A percentile compares a stretch with the other conserved stretches of the same genome.
phyloP scores from a whole-genome alignment of 768 basidiomycete genomes.

The Kondoa subrosea region DNA sequence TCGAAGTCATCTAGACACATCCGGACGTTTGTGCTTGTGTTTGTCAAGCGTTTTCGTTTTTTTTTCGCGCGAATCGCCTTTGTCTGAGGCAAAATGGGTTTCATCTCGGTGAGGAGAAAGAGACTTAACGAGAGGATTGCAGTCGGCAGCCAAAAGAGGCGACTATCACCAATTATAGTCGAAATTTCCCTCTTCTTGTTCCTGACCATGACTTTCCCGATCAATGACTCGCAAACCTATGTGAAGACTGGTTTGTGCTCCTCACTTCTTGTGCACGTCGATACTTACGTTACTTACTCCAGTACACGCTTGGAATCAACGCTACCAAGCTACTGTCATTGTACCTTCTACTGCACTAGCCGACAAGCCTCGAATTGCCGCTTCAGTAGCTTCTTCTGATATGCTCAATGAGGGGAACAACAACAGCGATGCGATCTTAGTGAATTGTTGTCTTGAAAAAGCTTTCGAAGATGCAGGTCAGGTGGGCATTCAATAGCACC shows the following conservation, averaged over 20 bases:
- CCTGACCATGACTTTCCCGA: no score
- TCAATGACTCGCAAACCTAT: constrained; percentile 73
- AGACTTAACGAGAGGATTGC: no score
- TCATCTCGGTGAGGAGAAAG: no score
- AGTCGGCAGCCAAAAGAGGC: no score
- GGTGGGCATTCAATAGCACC: not conserved
- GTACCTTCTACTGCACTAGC: not conserved
- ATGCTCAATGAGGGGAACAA: not conserved
- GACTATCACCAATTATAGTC: no score
- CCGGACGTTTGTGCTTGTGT: no score
- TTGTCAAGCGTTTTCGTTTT: no score
- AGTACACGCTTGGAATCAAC: not conserved
- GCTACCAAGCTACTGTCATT: constrained; percentile 11
- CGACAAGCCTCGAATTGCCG: not conserved
- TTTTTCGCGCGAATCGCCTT: no score
- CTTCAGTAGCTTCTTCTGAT: not conserved
- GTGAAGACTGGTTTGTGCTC: constrained; percentile 44
- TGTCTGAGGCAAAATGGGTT: no score
- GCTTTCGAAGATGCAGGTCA: constrained; percentile 5
- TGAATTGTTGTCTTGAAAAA: not conserved
- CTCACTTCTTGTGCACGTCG: no score
- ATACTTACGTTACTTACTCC: constrained; percentile 1
- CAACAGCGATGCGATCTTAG: not conserved
- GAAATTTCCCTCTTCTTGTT: no score
- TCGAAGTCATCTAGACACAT: no score